Evolutionary conservation across 73 alveolate species (phyloP), one percentile per base, ranked within the genome.

Genomic region (Uronychia setigera): DNA sequence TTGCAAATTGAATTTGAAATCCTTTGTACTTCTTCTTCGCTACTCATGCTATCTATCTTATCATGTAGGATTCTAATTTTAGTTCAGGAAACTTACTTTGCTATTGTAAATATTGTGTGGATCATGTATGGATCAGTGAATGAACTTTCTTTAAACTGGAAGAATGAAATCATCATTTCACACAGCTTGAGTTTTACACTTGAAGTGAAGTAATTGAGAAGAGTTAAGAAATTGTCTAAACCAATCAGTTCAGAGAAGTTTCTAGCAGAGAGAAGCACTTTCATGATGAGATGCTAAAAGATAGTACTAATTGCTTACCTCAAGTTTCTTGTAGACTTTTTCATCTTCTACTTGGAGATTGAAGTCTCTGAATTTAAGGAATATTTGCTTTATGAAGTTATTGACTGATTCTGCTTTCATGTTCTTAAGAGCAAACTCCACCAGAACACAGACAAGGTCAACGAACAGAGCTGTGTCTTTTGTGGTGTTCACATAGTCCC

Each of bases 141-240:
- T 81, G 87, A 91, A 58, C 93, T 92, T 77, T 93, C 94, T 84
- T 96, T 93, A 77, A 94, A 90, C 74, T 94, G 94, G 87, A 96
- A 93, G 92, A 94, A 94, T 57, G 88, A 89, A 60, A 97, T 94
- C 84, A 97, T 93, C 86, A 95, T 96, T 83, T 96, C 94, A 80
- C 99, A 96, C 59, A 97, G 95, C 80, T 92, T 92, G 86, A 88
- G 93, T 84, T 97, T 97, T 92, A 97, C 93, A 59, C 96, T 94
- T 0, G 94, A 93, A 13, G 97, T 96, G 95, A 97, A 97, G 92
- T 92, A 96, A 80, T 96, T 93, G 59, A 97, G 93, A 82, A 97
- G 94, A 28, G 95, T 83, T 60, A 97, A 86, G 86, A 97, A 95
- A 80, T 97, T 96, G 76, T 97, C 99, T 35, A 94, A 79, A 9